These are phyloP conservation scores for Plantago lanceolata DNA, from an alignment of 305 asterid genomes.

Conservation along the genomic window DNA sequence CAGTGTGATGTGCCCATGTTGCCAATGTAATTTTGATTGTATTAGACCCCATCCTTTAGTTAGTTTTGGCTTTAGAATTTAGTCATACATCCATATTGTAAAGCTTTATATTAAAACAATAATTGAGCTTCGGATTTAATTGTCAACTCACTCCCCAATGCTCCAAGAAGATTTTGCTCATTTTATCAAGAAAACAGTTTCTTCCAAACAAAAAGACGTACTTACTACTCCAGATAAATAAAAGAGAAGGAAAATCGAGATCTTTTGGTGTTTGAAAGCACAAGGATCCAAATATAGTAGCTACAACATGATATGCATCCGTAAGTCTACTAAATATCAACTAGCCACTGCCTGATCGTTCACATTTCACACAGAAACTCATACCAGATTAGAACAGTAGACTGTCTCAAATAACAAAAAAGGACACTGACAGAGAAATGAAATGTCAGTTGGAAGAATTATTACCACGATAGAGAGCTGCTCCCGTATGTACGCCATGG, in stretches of 20 bases:
- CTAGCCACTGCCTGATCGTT: background rate
- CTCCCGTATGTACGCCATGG: constrained; percentile 85
- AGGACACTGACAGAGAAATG: constrained; percentile 18
- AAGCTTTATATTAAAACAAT: too few relatives aligned
- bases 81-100: background rate
- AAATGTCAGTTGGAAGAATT: constrained; percentile 17
- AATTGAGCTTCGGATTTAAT: too few relatives aligned
- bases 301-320: too few relatives aligned
- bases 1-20: background rate
- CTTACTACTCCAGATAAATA: background rate
- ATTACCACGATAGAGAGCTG: constrained; percentile 73
- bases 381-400: too few relatives aligned
- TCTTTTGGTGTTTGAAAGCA: background rate
- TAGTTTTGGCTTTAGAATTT: background rate
- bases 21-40: background rate
- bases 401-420: background rate
- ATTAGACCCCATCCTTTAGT: background rate
- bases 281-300: too few relatives aligned
- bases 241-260: background rate
- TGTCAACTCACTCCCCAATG: too few relatives aligned
- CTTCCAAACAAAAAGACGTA: constrained; percentile 8
- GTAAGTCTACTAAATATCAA: too few relatives aligned
- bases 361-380: background rate
- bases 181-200: background rate
- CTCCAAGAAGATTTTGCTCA: too few relatives aligned